Conservation (phyloP, 148 eudicot genomes). For the Vaccinium vitisidaea region DNA sequence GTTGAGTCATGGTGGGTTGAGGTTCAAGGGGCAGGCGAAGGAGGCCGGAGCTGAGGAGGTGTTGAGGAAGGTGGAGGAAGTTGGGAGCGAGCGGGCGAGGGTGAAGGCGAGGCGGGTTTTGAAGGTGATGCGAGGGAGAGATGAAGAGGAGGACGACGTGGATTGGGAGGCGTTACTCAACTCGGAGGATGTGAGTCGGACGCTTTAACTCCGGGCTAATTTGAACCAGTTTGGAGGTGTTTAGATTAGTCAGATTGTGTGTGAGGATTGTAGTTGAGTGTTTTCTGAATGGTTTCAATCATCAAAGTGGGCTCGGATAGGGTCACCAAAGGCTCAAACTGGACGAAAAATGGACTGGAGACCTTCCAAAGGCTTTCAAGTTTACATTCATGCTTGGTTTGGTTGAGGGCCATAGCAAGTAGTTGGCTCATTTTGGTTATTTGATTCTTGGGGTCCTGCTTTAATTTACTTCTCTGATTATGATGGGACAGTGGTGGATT, state of each 20-base stretch:
- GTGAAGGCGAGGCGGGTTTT: conserved; percentile 63
- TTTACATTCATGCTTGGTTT: conserved; percentile 8
- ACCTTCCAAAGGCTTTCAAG: neutral
- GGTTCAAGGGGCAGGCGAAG: conserved; percentile 80
- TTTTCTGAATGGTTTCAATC: neutral
- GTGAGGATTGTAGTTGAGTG: conserved; percentile 13
- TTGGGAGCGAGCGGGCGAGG: conserved; percentile 37
- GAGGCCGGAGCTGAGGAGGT: conserved; percentile 65
- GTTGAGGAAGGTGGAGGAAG: conserved; percentile 45
- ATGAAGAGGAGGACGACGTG: conserved; percentile 71
- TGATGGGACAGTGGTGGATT: conserved; percentile 8
- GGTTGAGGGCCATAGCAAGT: neutral
- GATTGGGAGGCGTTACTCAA: conserved; percentile 87
- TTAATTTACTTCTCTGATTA: neutral
- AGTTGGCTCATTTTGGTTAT: neutral
- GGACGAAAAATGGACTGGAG: neutral
- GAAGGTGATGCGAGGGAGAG: conserved; percentile 54
- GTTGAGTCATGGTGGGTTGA: conserved; percentile 75
- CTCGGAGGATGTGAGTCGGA: conserved; percentile 43
- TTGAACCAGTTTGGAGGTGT: conserved; percentile 6
- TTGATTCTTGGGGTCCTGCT: neutral
- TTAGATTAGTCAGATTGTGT: neutral
- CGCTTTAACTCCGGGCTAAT: conserved; percentile 6
- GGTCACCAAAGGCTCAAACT: neutral
- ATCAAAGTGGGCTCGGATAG: neutral